Percentiles rank a stretch among this genome's conserved stretches.
Evolutionary conservation across 140 eudicot species (phyloP).

Genomic region (Stevia rebaudiana): DNA sequence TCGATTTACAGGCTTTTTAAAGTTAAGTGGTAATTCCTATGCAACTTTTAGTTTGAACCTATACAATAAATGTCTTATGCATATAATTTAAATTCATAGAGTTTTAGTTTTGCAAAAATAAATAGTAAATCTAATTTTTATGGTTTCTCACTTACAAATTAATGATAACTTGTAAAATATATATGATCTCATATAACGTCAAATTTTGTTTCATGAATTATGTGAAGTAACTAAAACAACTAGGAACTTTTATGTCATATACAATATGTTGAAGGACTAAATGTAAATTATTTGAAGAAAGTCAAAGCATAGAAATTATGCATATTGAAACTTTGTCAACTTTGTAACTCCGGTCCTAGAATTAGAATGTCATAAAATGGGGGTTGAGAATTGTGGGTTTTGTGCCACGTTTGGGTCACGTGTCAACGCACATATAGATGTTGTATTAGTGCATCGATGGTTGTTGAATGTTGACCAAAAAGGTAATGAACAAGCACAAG

Average conservation of each 20-base stretch:
- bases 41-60: too few species aligned
- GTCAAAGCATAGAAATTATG: not conserved
- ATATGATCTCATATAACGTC: too few species aligned
- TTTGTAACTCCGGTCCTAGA: constrained; percentile 16
- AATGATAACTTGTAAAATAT: too few species aligned
- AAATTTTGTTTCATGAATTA: too few species aligned
- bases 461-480: not conserved
- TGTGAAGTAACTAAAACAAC: too few species aligned
- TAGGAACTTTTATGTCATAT: constrained; percentile 5
- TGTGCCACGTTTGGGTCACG: not conserved
- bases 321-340: constrained; percentile 13
- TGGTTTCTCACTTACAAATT: too few species aligned
- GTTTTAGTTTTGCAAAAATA: too few species aligned
- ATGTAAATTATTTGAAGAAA: not conserved
- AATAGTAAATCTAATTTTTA: too few species aligned
- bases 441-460: constrained; percentile 16
- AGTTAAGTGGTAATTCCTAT: too few species aligned
- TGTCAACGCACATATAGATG: not conserved
- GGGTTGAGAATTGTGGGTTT: not conserved
- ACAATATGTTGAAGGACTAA: not conserved
- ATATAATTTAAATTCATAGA: too few species aligned
- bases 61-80: too few species aligned
- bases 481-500: not conserved
- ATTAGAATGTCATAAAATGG: constrained; percentile 18
- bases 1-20: too few species aligned